phyloP scores from a whole-genome alignment of 2,329 filamentous ascomycete genomes.

The Aspergillus sclerotialis region DNA sequence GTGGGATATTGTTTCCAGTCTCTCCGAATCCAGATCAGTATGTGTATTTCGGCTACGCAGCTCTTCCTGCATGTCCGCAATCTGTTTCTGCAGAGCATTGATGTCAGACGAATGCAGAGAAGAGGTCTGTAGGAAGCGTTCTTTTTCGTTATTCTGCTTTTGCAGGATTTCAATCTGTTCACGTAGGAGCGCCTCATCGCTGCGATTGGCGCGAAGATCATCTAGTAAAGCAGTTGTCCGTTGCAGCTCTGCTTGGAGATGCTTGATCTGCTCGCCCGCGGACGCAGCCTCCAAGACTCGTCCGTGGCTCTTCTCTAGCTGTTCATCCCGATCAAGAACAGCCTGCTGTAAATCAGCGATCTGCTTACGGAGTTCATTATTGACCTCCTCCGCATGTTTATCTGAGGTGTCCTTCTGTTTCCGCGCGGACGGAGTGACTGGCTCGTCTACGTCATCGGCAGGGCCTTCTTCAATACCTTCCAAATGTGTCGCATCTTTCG shows the following conservation, averaged over 20 bases:
- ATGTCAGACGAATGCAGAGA: conserved; percentile 14
- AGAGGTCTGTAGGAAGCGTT: conserved; percentile 16
- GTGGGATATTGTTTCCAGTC: conserved; percentile 23
- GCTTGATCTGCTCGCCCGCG: conserved; percentile 30
- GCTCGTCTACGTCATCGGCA: conserved; percentile 14
- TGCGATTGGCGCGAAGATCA: conserved; percentile 16
- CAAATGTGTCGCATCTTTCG: conserved; percentile 26
- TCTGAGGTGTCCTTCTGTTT: conserved; percentile 14
- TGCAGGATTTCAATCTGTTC: conserved; percentile 23
- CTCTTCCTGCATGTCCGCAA: conserved; percentile 25
- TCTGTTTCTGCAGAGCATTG: conserved; percentile 21
- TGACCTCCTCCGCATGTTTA: conserved; percentile 10
- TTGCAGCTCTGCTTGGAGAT: conserved; percentile 33
- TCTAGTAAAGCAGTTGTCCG: conserved; percentile 22
- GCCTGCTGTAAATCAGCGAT: conserved; percentile 25
- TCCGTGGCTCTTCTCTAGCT: conserved; percentile 23
- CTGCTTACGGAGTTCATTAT: conserved; percentile 22
- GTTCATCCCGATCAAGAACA: conserved; percentile 27
- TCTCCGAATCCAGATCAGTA: conserved; percentile 18
- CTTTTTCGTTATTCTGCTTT: conserved; percentile 20
- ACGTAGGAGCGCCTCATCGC: conserved; percentile 18
- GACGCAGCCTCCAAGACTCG: conserved; percentile 29
- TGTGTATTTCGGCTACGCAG: conserved; percentile 18
- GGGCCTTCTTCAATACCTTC: conserved; percentile 32
- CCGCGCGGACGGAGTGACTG: conserved; percentile 20